Evolutionary conservation across 345 rosid genomes (phyloP), one percentile per base, ranked within the genome.

Genomic region (Luvunga scandens): DNA sequence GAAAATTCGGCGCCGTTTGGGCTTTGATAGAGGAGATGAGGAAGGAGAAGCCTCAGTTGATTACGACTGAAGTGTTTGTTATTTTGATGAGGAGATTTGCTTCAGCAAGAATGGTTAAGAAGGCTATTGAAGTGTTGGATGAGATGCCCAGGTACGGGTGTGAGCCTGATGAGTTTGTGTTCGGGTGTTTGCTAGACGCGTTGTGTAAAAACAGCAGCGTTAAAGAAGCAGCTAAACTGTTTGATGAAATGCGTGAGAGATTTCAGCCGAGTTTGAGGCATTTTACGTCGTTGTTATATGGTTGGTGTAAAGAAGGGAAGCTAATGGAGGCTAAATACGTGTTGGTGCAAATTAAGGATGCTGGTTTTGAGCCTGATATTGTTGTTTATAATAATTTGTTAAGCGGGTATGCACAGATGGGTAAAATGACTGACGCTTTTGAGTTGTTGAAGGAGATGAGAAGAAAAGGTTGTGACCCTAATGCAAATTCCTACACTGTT

Each of bases 271-370:
- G 77, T 80, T 85, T 92, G 67, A 81, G 75, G 82, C 89, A 89
- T 82, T 94, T 94, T 60, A 89, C 93, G 16, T 89, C 89, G 5
- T 84, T 96, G 87, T 83, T 95, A 81, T 86, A 86, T 80, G 99
- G 98, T 85, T 94, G 98, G 99, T 96, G 99, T 60, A 88, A 85
- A 48, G 95, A 92, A 87, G 95, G 97, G 80, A 91, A 89, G 92
- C 80, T 94, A 79, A 76, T 91, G 84, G 98, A 96, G 85, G 99
- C 99, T 77, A 89, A 86, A 81, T 84, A 89, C 84, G 90, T 91
- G 27, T 75, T 96, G 85, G 93, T 91, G 62, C 97, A 94, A 84
- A 94, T 96, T 91, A 93, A 86, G 71, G 98, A 89, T 76, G 90
- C 91, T 7, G 95, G 97, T 13, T 88, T 92, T 69, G 97, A 89